Evolutionary conservation across 129 eudicot genomes (phyloP), one percentile per base, ranked within the genome.

Genomic region (Escallonia rubra): DNA sequence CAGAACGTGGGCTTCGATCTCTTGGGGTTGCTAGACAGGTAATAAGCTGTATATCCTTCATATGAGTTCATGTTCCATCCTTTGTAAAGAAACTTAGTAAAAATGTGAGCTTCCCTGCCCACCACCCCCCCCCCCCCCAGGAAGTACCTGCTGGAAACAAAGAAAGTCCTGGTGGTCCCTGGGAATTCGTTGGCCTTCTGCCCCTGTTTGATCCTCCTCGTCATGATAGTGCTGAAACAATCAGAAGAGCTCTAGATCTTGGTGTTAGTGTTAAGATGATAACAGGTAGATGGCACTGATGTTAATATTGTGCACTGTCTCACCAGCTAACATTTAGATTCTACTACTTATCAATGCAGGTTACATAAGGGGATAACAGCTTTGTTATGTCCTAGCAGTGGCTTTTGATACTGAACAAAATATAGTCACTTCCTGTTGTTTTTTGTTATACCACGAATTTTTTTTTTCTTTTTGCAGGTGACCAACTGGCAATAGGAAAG

Each of bases 171-270:
- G 97, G 95, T 15, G 87, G 92, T 7, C 90, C 97, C 3, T 90
- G 97, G 97, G 89, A 87, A 76, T 87, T 90, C 49, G 81, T 85
- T 4, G 97, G 84, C 43, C 92, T 90, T 74, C 86, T 90, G 54
- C 97, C 97, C 50, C 87, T 90, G 49, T 90, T 90, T 73, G 97
- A 90, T 56, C 95, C 97, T 56, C 97, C 97, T 46, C 87, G 95
- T 14, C 95, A 87, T 54, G 97, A 90, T 60, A 90, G 97, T 73
- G 97, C 97, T n/a, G 97, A 90, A 69, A 90, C 97, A 14, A 90
- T 90, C 41, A 69, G 83, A 49, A 78, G 97, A 55, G 97, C 97
- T 44, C 71, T 90, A 51, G 86, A 84, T 69, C 95, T 90, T 64
- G 97, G 95, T 7, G 95, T 87, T 61, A 90, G 91, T 42, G 92